Evolutionary conservation across 768 basidiomycete genomes (phyloP), one percentile per base, ranked within the genome.

Genomic region (Paxillus ammoniavirescens): DNA sequence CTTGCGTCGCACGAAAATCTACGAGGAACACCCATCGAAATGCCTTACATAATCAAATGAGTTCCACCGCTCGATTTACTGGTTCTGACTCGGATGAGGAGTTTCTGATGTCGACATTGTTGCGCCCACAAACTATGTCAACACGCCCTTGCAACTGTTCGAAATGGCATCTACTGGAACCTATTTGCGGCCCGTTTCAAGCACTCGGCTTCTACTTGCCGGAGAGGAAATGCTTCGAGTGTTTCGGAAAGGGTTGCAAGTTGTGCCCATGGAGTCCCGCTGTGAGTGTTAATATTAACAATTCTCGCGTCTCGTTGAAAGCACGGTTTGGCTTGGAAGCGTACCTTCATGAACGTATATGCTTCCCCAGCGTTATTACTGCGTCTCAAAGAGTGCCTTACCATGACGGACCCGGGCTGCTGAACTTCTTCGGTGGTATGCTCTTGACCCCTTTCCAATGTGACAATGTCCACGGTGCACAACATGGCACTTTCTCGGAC

Each of bases 111-210:
- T 21, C 21, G 21, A 21, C 21, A 21, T 21, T 21, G 21, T 3
- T 21, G 21, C 21, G 21, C 21, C 21, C 21, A 21, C 81, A 13
- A 71, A 72, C 55, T 82, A 82, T 58, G 72, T 81, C 58, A 78
- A 79, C 52, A 81, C 81, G 79, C 69, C 82, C 38, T 72, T 82
- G 30, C 80, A 78, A 6, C 63, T 81, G 14, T 80, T 81, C 58
- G 70, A 71, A 45, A 81, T 82, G 41, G 77, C 78, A 15, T 60
- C 8, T 38, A 74, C 37, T 69, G 76, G 59, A 78, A 81, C 53
- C 21, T 21, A 21, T 21, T 21, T 21, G 21, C 21, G 21, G 21
- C 21, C 21, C 3, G 21, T 3, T 21, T 21, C 21, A 21, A 21
- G 21, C 3, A 21, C 21, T 21, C 21, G 21, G 3, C 21, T 21